Evolutionary conservation across 208 protist species (phyloP).

Genomic region (Borovskyia barvae): DNA sequence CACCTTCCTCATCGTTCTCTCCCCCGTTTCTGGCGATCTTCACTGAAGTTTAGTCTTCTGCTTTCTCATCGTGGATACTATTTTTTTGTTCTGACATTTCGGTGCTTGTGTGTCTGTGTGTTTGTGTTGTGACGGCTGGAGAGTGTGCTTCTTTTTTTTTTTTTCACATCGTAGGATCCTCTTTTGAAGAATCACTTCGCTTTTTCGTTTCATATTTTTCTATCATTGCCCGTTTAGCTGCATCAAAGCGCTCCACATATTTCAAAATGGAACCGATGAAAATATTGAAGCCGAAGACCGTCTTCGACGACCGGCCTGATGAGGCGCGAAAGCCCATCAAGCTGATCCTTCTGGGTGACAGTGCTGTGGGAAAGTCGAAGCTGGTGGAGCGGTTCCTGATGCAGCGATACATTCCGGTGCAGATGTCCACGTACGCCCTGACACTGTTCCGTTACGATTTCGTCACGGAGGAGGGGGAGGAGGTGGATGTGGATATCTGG

Average conservation of each 20-base stretch:
- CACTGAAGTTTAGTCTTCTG: not conserved
- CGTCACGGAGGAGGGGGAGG: constrained; percentile 60
- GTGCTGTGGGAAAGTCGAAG: constrained; percentile 95
- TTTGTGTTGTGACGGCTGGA: not conserved
- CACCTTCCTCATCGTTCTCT: too few species aligned
- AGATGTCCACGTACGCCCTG: constrained; percentile 94
- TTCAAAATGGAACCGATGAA: constrained; percentile 13
- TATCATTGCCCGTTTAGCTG: not conserved
- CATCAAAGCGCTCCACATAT: not conserved
- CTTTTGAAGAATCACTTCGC: not conserved
- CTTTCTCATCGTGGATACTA: not conserved
- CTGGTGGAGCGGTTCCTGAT: constrained; percentile 95
- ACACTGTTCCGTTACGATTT: constrained; percentile 92
- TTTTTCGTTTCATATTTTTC: not conserved
- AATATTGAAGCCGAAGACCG: constrained; percentile 63
- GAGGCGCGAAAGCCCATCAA: constrained; percentile 86
- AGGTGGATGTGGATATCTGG: constrained; percentile 88
- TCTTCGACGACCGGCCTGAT: constrained; percentile 75
- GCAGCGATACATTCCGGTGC: constrained; percentile 90
- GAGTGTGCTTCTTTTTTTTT: constrained; percentile 1
- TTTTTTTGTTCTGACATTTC: not conserved
- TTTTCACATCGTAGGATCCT: constrained; percentile 1
- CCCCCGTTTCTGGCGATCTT: too few species aligned
- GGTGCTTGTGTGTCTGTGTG: not conserved
- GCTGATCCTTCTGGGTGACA: constrained; percentile 95